Evolutionary conservation across 2,329 filamentous ascomycete species (phyloP).

Genomic region (Neonectria sp.): DNA sequence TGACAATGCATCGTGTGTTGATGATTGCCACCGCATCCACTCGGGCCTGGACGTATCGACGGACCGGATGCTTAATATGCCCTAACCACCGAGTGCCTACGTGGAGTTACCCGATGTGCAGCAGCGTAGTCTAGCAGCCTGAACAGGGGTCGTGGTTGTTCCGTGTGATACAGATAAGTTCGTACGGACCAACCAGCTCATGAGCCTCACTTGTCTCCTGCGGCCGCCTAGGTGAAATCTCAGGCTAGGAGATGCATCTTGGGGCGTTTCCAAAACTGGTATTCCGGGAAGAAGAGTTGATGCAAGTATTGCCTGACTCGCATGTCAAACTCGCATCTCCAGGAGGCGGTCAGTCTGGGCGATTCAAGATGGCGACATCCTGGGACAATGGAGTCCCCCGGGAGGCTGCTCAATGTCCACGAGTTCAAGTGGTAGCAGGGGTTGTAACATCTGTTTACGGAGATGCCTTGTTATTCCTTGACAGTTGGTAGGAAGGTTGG

Average conservation of each 20-base stretch:
- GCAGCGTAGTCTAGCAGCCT: neutral
- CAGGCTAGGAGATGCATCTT: slow-evolving; percentile 22
- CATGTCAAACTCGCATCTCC: slow-evolving; percentile 8
- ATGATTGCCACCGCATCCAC: slow-evolving; percentile 4
- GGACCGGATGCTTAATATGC: neutral
- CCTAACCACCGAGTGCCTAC: neutral
- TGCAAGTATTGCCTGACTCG: slow-evolving; percentile 22
- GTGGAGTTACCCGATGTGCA: slow-evolving; percentile 1
- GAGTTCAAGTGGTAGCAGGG: neutral
- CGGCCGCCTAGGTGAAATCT: slow-evolving; percentile 26
- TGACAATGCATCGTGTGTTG: neutral
- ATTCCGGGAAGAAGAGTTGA: slow-evolving; percentile 21
- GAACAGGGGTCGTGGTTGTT: neutral
- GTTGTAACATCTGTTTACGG: no score
- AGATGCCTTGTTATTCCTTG: neutral
- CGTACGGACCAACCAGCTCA: slow-evolving; percentile 6
- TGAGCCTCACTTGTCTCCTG: slow-evolving; percentile 16
- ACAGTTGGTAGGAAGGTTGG: neutral
- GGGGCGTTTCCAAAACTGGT: slow-evolving; percentile 28
- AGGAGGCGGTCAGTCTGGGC: slow-evolving; percentile 27
- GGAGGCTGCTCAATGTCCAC: neutral
- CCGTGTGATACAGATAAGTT: neutral
- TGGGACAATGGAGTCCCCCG: neutral
- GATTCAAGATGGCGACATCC: neutral
- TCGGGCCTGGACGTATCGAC: slow-evolving; percentile 3